phyloP scores from a whole-genome alignment of 139 green algal species.

The Tetraselmis chui region DNA sequence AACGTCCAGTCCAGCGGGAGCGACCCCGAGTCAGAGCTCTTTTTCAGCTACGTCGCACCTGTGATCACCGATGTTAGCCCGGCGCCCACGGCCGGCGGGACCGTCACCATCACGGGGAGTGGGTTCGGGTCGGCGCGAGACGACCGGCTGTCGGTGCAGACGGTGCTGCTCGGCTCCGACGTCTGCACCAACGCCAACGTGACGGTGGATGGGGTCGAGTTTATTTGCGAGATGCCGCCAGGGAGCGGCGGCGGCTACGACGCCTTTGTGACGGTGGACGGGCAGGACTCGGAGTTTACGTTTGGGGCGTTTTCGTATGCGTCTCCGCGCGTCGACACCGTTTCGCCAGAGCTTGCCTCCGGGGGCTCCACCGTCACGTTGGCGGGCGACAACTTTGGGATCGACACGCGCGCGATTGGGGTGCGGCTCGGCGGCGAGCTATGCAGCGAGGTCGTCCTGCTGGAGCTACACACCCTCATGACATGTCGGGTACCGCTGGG shows the following conservation, averaged over 20 bases:
- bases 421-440: neutral
- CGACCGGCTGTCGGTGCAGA: neutral
- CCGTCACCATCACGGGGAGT: constrained; percentile 16
- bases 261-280: constrained; percentile 1
- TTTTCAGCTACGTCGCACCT: constrained; percentile 4
- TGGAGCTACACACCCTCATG: neutral
- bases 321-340: constrained; percentile 1
- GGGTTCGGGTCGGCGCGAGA: constrained; percentile 15
- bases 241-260: neutral
- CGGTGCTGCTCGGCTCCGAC: neutral
- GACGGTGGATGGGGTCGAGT: neutral
- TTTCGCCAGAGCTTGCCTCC: neutral
- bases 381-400: constrained; percentile 20
- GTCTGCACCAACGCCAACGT: neutral
- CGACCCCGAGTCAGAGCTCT: neutral
- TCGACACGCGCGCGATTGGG: neutral
- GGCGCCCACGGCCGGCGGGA: constrained; percentile 15
- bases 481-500: constrained; percentile 7
- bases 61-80: constrained; percentile 2
- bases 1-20: neutral
- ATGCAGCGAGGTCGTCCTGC: neutral
- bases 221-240: neutral
- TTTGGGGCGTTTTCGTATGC: constrained; percentile 13
- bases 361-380: constrained; percentile 13
- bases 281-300: neutral